Conservation (phyloP, 371 early-diverging fungal genomes). For the Lichtheimia hyalospora region DNA sequence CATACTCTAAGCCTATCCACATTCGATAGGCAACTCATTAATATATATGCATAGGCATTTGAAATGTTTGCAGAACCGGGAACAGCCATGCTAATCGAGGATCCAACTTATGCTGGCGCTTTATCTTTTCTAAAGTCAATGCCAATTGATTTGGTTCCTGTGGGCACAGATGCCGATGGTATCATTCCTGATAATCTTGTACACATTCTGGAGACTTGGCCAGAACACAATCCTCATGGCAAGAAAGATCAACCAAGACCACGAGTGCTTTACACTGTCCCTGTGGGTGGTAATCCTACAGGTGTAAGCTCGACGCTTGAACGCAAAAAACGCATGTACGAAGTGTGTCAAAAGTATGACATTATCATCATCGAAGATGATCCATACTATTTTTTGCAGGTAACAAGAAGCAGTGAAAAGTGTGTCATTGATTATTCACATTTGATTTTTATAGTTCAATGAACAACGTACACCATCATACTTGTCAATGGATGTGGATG, state of each 20-base stretch:
- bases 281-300: slow-evolving; percentile 76
- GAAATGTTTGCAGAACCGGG: slow-evolving; percentile 71
- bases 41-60: slow-evolving; percentile 46
- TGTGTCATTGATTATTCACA: background rate
- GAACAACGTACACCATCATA: slow-evolving; percentile 57
- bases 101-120: slow-evolving; percentile 76
- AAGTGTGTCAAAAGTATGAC: slow-evolving; percentile 60
- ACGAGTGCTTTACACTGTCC: slow-evolving; percentile 59
- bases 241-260: slow-evolving; percentile 46
- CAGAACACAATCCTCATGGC: slow-evolving; percentile 24
- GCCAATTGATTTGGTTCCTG: slow-evolving; percentile 63
- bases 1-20: background rate
- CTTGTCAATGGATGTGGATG: slow-evolving; percentile 77
- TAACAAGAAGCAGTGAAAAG: background rate
- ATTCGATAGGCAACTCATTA: background rate
- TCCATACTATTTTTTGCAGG: slow-evolving; percentile 79
- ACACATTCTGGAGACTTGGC: slow-evolving; percentile 48
- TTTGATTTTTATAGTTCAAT: slow-evolving; percentile 12
- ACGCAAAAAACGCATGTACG: slow-evolving; percentile 64
- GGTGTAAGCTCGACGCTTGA: slow-evolving; percentile 63
- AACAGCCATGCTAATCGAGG: slow-evolving; percentile 67
- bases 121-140: slow-evolving; percentile 69
- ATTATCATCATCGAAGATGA: slow-evolving; percentile 82
- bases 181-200: slow-evolving; percentile 53
- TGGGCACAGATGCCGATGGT: slow-evolving; percentile 56